Evolutionary conservation across 2,329 filamentous ascomycete species (phyloP).

Genomic region (Orbilia blumenaviensis): DNA sequence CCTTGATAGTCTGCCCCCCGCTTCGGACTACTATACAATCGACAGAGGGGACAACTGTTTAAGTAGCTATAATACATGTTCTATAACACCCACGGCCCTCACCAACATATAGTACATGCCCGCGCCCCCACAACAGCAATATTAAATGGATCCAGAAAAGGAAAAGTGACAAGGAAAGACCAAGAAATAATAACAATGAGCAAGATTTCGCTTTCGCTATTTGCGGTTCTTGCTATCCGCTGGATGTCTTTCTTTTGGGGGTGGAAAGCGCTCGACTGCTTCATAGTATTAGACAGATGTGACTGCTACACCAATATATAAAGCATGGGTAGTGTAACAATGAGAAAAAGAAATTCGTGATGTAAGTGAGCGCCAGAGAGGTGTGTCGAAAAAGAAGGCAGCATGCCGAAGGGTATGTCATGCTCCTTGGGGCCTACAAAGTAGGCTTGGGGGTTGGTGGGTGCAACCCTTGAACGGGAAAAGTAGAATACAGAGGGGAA

Average conservation of each 20-base stretch:
- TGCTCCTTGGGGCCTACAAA: not conserved
- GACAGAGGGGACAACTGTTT: no score
- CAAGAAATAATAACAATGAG: not conserved
- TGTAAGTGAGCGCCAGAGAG: not conserved
- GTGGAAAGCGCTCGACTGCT: not conserved
- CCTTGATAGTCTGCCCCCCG: not conserved
- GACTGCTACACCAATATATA: no score
- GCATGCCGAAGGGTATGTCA: conserved; percentile 6
- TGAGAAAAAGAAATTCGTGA: not conserved
- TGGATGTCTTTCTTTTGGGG: not conserved
- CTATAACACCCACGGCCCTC: not conserved
- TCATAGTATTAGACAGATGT: no score
- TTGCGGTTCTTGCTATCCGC: no score
- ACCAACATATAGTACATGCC: conserved; percentile 20
- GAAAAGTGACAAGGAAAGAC: not conserved
- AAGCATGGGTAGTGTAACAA: not conserved
- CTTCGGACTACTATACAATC: conserved; percentile 1
- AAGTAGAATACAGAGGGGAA: not conserved
- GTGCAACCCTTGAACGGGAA: not conserved
- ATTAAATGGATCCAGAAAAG: conserved; percentile 10
- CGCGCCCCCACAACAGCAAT: not conserved
- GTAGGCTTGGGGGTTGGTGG: not conserved
- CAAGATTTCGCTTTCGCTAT: not conserved
- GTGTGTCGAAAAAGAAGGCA: not conserved
- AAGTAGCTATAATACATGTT: conserved; percentile 13